phyloP scores from a whole-genome alignment of 768 basidiomycete genomes.

The Leccinum imitatum region DNA sequence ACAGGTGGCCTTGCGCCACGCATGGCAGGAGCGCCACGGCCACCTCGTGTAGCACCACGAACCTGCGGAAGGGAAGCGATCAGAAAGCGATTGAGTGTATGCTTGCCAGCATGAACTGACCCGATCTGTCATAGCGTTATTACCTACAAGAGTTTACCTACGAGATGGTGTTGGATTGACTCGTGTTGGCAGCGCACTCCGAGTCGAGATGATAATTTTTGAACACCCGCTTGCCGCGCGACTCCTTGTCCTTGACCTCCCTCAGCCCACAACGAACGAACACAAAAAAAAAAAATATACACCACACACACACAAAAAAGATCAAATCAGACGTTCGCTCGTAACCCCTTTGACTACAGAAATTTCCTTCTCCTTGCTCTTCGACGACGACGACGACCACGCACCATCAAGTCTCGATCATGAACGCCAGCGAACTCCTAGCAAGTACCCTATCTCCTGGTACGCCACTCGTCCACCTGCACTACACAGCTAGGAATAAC shows the following conservation, averaged over 20 bases:
- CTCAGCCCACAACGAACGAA: slow-evolving; percentile 22
- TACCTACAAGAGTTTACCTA: slow-evolving; percentile 24
- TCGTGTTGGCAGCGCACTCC: slow-evolving; percentile 11
- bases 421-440: slow-evolving; percentile 91
- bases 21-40: slow-evolving; percentile 38
- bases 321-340: slow-evolving; percentile 12
- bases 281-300: slow-evolving; percentile 2
- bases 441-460: slow-evolving; percentile 91
- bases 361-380: slow-evolving; percentile 12
- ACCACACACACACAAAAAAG: slow-evolving; percentile 11
- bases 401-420: slow-evolving; percentile 40
- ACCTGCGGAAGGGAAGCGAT: slow-evolving; percentile 18
- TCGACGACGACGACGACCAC: slow-evolving; percentile 27
- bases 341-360: slow-evolving; percentile 14
- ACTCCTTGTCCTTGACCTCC: slow-evolving; percentile 20
- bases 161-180: slow-evolving; percentile 13
- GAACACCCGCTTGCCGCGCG: slow-evolving; percentile 38
- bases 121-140: slow-evolving; percentile 32
- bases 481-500: slow-evolving; percentile 35
- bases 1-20: slow-evolving; percentile 21
- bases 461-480: slow-evolving; percentile 41
- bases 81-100: slow-evolving; percentile 11
- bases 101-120: slow-evolving; percentile 15
- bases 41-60: slow-evolving; percentile 35
- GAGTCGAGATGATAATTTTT: slow-evolving; percentile 23